Evolutionary conservation across 345 rosid species (phyloP), one percentile per base, ranked within the genome.

Genomic region (Ceriops decandra): DNA sequence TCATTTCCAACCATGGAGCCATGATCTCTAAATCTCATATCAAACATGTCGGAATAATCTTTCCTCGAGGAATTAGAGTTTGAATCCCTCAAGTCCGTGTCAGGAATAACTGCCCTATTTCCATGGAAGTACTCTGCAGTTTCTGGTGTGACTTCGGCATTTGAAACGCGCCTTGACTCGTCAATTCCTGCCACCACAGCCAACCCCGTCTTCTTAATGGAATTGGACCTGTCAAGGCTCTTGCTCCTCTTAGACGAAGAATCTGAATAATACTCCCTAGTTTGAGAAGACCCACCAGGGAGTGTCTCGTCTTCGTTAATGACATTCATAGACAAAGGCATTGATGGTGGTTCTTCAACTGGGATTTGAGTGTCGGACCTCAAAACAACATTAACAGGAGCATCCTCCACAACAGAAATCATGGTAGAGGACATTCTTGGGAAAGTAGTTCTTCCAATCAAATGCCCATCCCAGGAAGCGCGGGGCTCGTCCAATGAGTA

Each of bases 401-500:
- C 88, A 80, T 92, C 97, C 79, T 95, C 99, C 16, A 90, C 95
- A 0, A 91, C 97, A 4, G 99, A 88, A 28, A 89, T 78, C 97
- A 92, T 95, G 0, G 97, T 83, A 0, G 91, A 42, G 19, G 49
- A 89, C 97, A 90, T 86, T 67, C 91, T 76, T 21, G 95, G 87
- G 46, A 86, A 92, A 0, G 85, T 65, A 0, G 85, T 67, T 72
- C 84, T 83, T 19, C 96, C 98, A 0, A 86, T 87, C 81, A 90
- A 57, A 73, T 90, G 83, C 0, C 99, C 98, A 30, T 95, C 99
- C 91, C 98, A 91, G 6, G 96, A 89, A 32, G 98, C 99, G 22
- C 98, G 84, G 0, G 99, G 99, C 86, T 91, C 98, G 31, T 91
- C 99, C 53, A 95, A 86, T 1, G 97, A 89, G 84, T 83, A 87